A percentile compares a stretch with the other conserved stretches of the same genome.
Evolutionary conservation across 2,329 filamentous ascomycete species (phyloP).

Genomic region (Colletotrichum chrysophilum): DNA sequence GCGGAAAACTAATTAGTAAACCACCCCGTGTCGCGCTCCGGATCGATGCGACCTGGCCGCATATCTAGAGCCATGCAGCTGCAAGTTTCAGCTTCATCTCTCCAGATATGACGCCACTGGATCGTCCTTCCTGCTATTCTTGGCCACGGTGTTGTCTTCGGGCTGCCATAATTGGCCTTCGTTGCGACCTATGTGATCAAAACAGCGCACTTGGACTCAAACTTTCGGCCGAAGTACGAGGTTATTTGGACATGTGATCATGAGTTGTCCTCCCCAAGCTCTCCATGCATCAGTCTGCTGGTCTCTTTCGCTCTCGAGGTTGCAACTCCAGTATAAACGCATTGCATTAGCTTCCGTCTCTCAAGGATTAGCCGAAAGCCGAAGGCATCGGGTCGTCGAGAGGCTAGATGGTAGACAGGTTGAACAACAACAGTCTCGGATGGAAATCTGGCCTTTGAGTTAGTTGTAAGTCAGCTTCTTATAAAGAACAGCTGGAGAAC

Average conservation of each 20-base stretch:
- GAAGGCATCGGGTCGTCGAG: background rate
- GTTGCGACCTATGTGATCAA: background rate
- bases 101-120: background rate
- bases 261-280: background rate
- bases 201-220: fast-evolving
- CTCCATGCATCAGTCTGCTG: background rate
- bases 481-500: too few species aligned
- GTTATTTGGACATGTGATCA: background rate
- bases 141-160: background rate
- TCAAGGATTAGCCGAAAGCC: background rate
- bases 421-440: too few species aligned
- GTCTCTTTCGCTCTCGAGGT: fast-evolving
- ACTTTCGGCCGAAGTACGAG: background rate
- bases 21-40: background rate
- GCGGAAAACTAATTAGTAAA: background rate
- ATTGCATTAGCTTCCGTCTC: background rate
- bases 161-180: background rate
- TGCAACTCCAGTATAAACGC: background rate
- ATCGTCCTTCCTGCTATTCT: background rate
- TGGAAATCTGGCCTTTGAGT: too few species aligned
- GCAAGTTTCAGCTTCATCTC: background rate
- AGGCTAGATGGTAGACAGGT: background rate
- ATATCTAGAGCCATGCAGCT: background rate
- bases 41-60: background rate
- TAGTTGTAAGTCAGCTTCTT: too few species aligned